phyloP scores from a whole-genome alignment of 78 protist species.

The Monosiga brevicollis region DNA sequence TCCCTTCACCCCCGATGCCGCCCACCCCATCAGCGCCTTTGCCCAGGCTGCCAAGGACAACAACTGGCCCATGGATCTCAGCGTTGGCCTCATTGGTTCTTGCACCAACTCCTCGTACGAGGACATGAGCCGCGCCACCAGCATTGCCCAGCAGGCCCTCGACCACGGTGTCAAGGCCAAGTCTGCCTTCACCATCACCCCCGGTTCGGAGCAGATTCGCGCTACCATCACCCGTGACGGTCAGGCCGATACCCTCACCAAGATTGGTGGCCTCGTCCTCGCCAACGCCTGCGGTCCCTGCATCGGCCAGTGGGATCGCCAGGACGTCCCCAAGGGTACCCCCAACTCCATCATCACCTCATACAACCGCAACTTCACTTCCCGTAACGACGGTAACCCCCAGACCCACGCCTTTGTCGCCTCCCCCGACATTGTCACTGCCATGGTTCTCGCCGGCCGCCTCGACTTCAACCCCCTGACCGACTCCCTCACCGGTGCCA shows the following conservation, averaged over 20 bases:
- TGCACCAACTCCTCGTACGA: slow-evolving; percentile 92
- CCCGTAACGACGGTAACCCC: slow-evolving; percentile 84
- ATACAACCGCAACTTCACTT: slow-evolving; percentile 90
- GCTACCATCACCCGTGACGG: slow-evolving; percentile 89
- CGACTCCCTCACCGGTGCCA: slow-evolving; percentile 56
- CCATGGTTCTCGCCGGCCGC: slow-evolving; percentile 76
- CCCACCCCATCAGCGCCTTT: slow-evolving; percentile 55
- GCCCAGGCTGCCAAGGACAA: slow-evolving; percentile 43
- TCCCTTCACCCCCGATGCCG: slow-evolving; percentile 93
- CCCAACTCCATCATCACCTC: slow-evolving; percentile 85
- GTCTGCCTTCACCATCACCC: slow-evolving; percentile 75
- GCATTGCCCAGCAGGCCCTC: slow-evolving; percentile 61
- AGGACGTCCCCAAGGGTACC: slow-evolving; percentile 63
- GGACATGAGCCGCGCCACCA: slow-evolving; percentile 82
- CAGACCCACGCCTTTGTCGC: slow-evolving; percentile 87
- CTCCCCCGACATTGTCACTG: slow-evolving; percentile 88
- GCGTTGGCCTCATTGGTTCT: slow-evolving; percentile 83
- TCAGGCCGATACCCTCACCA: slow-evolving; percentile 36
- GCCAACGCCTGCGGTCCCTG: slow-evolving; percentile 97
- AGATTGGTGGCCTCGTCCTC: slow-evolving; percentile 79
- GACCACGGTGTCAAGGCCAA: slow-evolving; percentile 68
- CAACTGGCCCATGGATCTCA: slow-evolving; percentile 82
- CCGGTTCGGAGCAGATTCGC: slow-evolving; percentile 90
- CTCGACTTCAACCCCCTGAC: slow-evolving; percentile 78
- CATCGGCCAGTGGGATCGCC: slow-evolving; percentile 89